A percentile compares a stretch with the other conserved stretches of the same genome.
Conservation (phyloP, 768 basidiomycete species). For the Suillus placidus region DNA sequence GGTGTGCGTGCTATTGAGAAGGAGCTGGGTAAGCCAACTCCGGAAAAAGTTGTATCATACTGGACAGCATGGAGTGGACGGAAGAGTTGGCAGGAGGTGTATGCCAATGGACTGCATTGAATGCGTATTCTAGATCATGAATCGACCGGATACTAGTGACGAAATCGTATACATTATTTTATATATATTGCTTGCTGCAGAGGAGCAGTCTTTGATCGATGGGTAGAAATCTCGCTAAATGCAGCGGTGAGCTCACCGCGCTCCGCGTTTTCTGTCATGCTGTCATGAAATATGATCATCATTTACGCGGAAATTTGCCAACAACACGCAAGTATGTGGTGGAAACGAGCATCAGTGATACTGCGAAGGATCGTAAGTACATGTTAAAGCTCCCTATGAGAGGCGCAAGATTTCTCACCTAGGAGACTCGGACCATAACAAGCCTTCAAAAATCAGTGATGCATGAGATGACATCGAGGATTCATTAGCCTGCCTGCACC, state of each 20-base stretch:
- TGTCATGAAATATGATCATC: not conserved
- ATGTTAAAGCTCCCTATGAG: not conserved
- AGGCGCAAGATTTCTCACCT: not conserved
- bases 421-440: not conserved
- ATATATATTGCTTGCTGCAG: not conserved
- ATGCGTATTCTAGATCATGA: not conserved
- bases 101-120: slow-evolving; percentile 47
- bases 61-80: slow-evolving; percentile 48
- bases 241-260: not conserved
- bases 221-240: not conserved
- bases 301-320: not conserved
- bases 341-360: not conserved
- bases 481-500: not conserved
- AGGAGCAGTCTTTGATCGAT: not conserved
- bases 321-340: not conserved
- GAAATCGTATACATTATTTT: not conserved
- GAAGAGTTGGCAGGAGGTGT: slow-evolving; percentile 50
- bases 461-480: not conserved
- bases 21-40: slow-evolving; percentile 40
- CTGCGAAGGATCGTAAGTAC: not conserved
- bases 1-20: slow-evolving; percentile 42
- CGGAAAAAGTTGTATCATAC: slow-evolving; percentile 43
- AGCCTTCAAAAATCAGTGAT: not conserved
- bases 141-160: not conserved
- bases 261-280: not conserved